phyloP scores from a whole-genome alignment of 2,329 filamentous ascomycete species.

The Dothistroma pini region DNA sequence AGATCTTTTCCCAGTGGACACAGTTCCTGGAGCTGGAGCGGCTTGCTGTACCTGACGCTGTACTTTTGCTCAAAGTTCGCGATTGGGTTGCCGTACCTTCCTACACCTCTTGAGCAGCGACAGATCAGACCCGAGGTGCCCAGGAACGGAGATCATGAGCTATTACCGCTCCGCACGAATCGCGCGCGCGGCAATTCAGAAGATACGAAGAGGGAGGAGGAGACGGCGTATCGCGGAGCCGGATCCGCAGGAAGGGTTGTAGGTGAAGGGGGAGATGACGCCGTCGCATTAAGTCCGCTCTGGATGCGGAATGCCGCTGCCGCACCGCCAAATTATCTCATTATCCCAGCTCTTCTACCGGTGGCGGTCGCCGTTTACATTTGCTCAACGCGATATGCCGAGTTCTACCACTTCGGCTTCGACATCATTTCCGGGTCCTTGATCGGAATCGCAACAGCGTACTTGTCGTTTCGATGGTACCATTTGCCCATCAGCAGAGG shows the following conservation, averaged over 20 bases:
- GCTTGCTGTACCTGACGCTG: conserved; percentile 78
- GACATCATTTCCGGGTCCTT: conserved; percentile 83
- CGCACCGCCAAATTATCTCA: conserved; percentile 74
- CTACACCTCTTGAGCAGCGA: conserved; percentile 34
- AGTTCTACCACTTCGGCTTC: conserved; percentile 89
- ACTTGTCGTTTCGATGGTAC: conserved; percentile 79
- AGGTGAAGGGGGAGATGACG: conserved; percentile 8
- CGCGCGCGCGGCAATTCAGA: conserved; percentile 15
- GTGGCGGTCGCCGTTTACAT: conserved; percentile 23
- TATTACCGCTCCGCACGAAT: conserved; percentile 28
- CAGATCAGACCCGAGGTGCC: not conserved
- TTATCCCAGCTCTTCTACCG: conserved; percentile 20
- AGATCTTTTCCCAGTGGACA: conserved; percentile 79
- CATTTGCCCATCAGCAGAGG: conserved; percentile 75
- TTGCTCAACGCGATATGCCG: conserved; percentile 76
- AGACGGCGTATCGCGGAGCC: conserved; percentile 2
- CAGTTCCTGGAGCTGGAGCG: conserved; percentile 69
- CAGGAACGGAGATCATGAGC: conserved; percentile 19
- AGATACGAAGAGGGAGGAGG: conserved; percentile 14
- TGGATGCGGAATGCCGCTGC: conserved; percentile 63
- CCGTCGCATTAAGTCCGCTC: conserved; percentile 38
- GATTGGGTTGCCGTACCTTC: conserved; percentile 67
- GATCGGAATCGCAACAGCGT: conserved; percentile 68
- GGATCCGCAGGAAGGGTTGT: not conserved
- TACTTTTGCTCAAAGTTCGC: conserved; percentile 82